Evolutionary conservation across 2,329 filamentous ascomycete species (phyloP).

Genomic region (Penicillium sp.): DNA sequence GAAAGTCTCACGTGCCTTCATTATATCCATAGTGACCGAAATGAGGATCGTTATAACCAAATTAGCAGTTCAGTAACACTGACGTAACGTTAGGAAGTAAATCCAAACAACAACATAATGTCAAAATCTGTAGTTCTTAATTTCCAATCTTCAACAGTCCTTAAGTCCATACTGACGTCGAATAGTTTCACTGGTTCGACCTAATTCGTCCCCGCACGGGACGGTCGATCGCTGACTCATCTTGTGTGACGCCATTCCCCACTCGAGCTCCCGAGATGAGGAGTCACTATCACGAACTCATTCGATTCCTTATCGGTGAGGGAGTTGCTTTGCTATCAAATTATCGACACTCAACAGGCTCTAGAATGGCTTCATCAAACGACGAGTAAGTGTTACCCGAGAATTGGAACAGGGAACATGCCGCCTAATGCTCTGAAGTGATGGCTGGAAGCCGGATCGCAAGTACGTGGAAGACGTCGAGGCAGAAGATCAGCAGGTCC

Average conservation of each 20-base stretch:
- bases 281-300: background rate
- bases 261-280: background rate
- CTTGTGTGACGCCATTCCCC: background rate
- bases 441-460: constrained; percentile 6
- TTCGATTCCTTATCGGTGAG: background rate
- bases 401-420: background rate
- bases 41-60: too few relatives aligned
- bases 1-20: too few relatives aligned
- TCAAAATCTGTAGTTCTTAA: background rate
- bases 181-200: background rate
- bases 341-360: background rate
- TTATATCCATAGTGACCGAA: too few relatives aligned
- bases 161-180: background rate
- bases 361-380: background rate
- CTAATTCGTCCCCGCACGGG: background rate
- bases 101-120: too few relatives aligned
- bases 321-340: background rate
- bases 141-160: background rate
- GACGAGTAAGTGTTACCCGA: background rate
- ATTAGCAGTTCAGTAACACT: too few relatives aligned
- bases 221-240: background rate
- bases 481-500: constrained; percentile 5
- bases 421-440: constrained; percentile 10
- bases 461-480: constrained; percentile 5
- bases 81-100: too few relatives aligned